Evolutionary conservation across 371 early-diverging fungal species (phyloP).

Genomic region (Actinomortierella ambigua): DNA sequence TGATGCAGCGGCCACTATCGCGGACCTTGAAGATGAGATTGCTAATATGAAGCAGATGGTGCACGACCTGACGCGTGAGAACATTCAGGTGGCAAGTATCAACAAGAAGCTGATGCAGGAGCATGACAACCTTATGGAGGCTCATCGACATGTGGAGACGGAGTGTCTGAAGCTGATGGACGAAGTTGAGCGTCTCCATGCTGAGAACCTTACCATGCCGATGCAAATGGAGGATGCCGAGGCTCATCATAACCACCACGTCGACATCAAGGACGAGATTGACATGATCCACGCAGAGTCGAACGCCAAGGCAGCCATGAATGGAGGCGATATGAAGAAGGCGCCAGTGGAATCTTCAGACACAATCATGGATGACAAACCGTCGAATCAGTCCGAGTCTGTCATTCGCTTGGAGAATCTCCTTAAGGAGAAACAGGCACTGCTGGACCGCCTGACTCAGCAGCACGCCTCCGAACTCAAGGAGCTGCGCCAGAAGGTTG

Average conservation of each 20-base stretch:
- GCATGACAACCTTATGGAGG: conserved; percentile 58
- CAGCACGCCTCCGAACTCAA: conserved; percentile 62
- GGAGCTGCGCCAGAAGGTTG: conserved; percentile 56
- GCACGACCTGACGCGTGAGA: conserved; percentile 47
- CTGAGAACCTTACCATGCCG: conserved; percentile 55
- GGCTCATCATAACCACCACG: conserved; percentile 19
- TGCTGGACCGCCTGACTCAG: conserved; percentile 52
- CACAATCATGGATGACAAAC: too few species aligned
- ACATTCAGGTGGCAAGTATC: conserved; percentile 43
- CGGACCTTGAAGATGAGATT: conserved; percentile 40
- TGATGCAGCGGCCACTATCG: conserved; percentile 29
- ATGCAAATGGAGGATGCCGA: conserved; percentile 37
- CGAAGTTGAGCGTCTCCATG: conserved; percentile 73
- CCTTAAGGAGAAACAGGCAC: conserved; percentile 55
- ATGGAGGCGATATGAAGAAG: too few species aligned
- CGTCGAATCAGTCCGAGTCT: conserved; percentile 17
- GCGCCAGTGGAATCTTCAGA: neutral
- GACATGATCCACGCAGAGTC: too few species aligned
- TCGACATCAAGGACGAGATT: neutral
- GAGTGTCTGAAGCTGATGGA: conserved; percentile 78
- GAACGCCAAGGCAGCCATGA: too few species aligned
- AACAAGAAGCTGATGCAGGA: conserved; percentile 62
- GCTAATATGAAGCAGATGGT: conserved; percentile 36
- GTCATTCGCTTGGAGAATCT: conserved; percentile 46
- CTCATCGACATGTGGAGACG: conserved; percentile 69